Conservation (phyloP, 805 yeast genomes). For the Lipomyces anomalus region DNA sequence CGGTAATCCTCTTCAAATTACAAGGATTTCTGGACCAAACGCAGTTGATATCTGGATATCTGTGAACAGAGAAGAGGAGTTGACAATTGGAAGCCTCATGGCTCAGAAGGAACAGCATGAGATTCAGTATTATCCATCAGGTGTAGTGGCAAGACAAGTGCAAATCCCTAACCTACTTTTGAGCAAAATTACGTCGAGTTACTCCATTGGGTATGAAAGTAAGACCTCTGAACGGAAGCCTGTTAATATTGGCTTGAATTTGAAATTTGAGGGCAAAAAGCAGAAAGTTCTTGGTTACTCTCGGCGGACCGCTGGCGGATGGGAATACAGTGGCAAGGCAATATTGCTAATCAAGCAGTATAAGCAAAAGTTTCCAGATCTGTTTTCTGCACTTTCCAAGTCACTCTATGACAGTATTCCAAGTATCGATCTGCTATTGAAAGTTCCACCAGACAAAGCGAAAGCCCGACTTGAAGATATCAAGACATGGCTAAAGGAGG, state of each 20-base stretch:
- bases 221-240: slow-evolving; percentile 48
- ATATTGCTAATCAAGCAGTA: slow-evolving; percentile 60
- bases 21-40: slow-evolving; percentile 35
- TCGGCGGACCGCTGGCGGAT: slow-evolving; percentile 53
- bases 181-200: slow-evolving; percentile 72
- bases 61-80: slow-evolving; percentile 41
- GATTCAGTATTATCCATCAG: slow-evolving; percentile 59
- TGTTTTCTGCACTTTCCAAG: slow-evolving; percentile 41
- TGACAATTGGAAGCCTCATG: slow-evolving; percentile 57
- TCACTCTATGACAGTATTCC: slow-evolving; percentile 22
- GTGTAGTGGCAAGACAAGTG: slow-evolving; percentile 54
- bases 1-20: slow-evolving; percentile 60
- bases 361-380: slow-evolving; percentile 51
- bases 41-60: slow-evolving; percentile 30
- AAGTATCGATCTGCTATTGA: slow-evolving; percentile 2
- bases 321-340: slow-evolving; percentile 83
- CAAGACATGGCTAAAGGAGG: slow-evolving; percentile 41
- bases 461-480: slow-evolving; percentile 30
- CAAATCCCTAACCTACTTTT: slow-evolving; percentile 58
- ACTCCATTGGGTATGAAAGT: no score
- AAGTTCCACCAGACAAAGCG: slow-evolving; percentile 27
- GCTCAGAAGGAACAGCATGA: slow-evolving; percentile 49
- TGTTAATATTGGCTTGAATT: slow-evolving; percentile 70
- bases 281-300: slow-evolving; percentile 87
- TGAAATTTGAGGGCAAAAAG: slow-evolving; percentile 74